Conservation (phyloP, 805 yeast genomes). For the Wickerhamomyces bisporus region DNA sequence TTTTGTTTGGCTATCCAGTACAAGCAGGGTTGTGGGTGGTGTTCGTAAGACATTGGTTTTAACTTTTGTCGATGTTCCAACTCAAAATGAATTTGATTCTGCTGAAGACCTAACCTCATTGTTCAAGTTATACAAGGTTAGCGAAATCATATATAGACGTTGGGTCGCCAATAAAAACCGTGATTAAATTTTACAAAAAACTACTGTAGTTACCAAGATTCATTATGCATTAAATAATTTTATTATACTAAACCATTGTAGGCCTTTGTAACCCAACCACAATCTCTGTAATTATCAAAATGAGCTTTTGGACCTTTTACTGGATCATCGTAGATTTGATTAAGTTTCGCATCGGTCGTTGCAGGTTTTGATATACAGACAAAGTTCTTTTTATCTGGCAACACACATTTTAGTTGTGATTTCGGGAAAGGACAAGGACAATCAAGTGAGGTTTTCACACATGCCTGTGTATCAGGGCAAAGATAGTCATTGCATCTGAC, state of each 20-base stretch:
- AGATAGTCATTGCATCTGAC: slow-evolving; percentile 58
- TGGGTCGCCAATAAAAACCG: slow-evolving; percentile 86
- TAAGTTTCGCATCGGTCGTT: slow-evolving; percentile 32
- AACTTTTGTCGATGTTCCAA: slow-evolving; percentile 58
- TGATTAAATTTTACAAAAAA: slow-evolving; percentile 37
- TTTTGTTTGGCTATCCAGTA: slow-evolving; percentile 62
- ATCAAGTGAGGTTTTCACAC: slow-evolving; percentile 62
- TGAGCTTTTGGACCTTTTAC: slow-evolving; percentile 41
- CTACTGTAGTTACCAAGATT: neutral
- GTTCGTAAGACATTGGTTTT: slow-evolving; percentile 77
- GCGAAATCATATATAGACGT: slow-evolving; percentile 66
- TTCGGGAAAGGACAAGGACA: slow-evolving; percentile 93
- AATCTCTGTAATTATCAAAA: slow-evolving; percentile 58
- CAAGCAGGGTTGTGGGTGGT: slow-evolving; percentile 78
- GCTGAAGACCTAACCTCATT: slow-evolving; percentile 26
- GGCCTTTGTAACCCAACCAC: slow-evolving; percentile 79
- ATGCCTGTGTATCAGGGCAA: slow-evolving; percentile 77
- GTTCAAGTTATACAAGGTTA: slow-evolving; percentile 43
- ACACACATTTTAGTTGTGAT: slow-evolving; percentile 73
- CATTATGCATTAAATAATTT: neutral
- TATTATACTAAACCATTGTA: slow-evolving; percentile 48
- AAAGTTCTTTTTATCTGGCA: slow-evolving; percentile 60
- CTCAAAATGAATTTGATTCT: slow-evolving; percentile 26
- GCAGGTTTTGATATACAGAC: slow-evolving; percentile 86
- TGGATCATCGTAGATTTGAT: slow-evolving; percentile 36